phyloP scores from a whole-genome alignment of 75 land plant species.

The Pinus albicaulis region DNA sequence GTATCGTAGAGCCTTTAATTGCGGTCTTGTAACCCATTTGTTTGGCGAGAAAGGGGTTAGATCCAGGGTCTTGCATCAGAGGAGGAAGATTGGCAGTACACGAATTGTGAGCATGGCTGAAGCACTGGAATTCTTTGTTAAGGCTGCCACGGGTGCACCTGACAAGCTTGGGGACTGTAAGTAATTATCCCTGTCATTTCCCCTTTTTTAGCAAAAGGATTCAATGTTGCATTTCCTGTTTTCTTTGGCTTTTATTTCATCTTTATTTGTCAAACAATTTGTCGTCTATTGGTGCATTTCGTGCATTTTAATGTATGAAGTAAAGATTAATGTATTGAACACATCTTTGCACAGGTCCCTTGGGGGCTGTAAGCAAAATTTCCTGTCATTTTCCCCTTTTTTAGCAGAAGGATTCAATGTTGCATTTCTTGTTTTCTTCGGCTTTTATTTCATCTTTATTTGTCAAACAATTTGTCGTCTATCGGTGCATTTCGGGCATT shows the following conservation, averaged over 20 bases:
- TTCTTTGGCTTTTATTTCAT: neutral
- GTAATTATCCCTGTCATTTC: neutral
- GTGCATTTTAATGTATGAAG: neutral
- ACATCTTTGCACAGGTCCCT: constrained; percentile 64
- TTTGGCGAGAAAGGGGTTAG: too few species aligned
- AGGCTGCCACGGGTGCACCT: constrained; percentile 66
- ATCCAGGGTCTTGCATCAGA: too few species aligned
- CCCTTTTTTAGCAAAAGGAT: neutral
- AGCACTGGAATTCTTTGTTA: constrained; percentile 69
- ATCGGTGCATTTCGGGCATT: neutral
- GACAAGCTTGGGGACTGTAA: constrained; percentile 82
- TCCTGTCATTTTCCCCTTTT: neutral
- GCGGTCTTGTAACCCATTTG: too few species aligned
- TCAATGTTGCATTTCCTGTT: neutral
- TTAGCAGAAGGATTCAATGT: neutral
- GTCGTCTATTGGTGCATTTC: neutral
- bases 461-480: neutral
- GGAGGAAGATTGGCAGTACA: too few species aligned
- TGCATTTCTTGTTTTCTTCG: neutral
- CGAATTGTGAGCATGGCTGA: neutral
- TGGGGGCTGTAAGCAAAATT: constrained; percentile 63
- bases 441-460: neutral
- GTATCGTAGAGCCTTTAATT: too few species aligned
- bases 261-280: neutral
- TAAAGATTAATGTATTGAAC: neutral